Evolutionary conservation across 2,329 filamentous ascomycete species (phyloP).

Genomic region (Chrysosporium keratinophilum): DNA sequence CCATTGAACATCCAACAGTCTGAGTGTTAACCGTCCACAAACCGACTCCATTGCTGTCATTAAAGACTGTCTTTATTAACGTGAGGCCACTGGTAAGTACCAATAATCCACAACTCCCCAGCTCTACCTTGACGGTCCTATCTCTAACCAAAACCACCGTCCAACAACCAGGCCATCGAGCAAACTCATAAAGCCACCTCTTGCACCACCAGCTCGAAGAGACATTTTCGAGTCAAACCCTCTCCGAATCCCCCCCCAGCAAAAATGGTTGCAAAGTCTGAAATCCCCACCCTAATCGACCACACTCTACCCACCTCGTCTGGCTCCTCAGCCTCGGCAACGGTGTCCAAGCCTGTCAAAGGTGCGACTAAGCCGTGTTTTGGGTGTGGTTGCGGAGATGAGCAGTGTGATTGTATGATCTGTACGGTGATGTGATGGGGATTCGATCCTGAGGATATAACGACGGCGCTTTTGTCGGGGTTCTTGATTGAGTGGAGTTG

Average conservation of each 20-base stretch:
- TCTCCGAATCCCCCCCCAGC: neutral
- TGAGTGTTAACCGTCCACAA: too few species aligned
- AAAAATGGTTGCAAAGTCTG: conserved; percentile 14
- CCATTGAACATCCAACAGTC: too few species aligned
- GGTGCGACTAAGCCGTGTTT: conserved; percentile 33
- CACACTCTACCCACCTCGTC: conserved; percentile 27
- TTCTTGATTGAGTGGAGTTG: neutral
- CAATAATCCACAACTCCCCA: too few species aligned
- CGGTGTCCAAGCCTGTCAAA: conserved; percentile 32
- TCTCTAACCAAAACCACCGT: too few species aligned
- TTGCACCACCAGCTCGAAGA: neutral
- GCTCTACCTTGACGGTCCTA: too few species aligned
- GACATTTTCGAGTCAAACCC: neutral
- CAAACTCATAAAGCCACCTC: too few species aligned
- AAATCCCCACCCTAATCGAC: conserved; percentile 22
- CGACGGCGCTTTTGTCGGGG: neutral
- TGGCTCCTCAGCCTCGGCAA: conserved; percentile 24
- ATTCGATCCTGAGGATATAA: neutral
- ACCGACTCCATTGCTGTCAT: too few species aligned
- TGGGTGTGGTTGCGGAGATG: conserved; percentile 34
- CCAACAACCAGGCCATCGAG: too few species aligned
- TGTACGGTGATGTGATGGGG: conserved; percentile 32
- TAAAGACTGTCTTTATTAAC: too few species aligned
- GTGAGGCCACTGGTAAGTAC: too few species aligned
- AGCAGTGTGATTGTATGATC: conserved; percentile 34